These are phyloP conservation scores for Bipolaris cookei DNA, from an alignment of 2,329 filamentous ascomycete genomes.

Conservation along the genomic window DNA sequence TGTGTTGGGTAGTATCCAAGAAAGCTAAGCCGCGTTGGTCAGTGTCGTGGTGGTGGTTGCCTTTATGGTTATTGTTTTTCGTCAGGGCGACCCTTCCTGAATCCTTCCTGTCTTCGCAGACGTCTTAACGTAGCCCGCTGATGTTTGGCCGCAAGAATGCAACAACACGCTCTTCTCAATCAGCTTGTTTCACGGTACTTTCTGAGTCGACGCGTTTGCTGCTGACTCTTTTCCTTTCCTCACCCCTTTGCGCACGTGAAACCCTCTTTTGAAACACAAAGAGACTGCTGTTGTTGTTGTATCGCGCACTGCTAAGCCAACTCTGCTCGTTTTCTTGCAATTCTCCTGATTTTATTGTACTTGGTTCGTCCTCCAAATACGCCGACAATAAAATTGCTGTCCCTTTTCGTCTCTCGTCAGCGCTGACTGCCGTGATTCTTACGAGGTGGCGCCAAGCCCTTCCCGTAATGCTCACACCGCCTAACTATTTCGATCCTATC, in stretches of 20 bases:
- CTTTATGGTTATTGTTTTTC: neutral
- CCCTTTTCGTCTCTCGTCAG: neutral
- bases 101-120: neutral
- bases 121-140: neutral
- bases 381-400: neutral
- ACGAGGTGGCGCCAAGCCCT: neutral
- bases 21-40: neutral
- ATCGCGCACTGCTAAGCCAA: neutral
- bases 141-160: neutral
- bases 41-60: neutral
- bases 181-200: neutral
- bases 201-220: neutral
- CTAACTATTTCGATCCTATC: neutral
- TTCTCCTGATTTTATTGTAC: neutral
- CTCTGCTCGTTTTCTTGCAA: neutral
- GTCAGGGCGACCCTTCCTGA: conserved; percentile 3
- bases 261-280: neutral
- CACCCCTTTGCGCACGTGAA: neutral
- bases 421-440: neutral
- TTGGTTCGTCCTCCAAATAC: neutral
- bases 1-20: neutral
- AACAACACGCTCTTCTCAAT: neutral
- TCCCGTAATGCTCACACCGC: conserved; percentile 1
- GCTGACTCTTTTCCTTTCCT: neutral
- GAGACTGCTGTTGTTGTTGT: neutral